Evolutionary conservation across 2,329 filamentous ascomycete species (phyloP).

Genomic region (Epichloe coenophiala): DNA sequence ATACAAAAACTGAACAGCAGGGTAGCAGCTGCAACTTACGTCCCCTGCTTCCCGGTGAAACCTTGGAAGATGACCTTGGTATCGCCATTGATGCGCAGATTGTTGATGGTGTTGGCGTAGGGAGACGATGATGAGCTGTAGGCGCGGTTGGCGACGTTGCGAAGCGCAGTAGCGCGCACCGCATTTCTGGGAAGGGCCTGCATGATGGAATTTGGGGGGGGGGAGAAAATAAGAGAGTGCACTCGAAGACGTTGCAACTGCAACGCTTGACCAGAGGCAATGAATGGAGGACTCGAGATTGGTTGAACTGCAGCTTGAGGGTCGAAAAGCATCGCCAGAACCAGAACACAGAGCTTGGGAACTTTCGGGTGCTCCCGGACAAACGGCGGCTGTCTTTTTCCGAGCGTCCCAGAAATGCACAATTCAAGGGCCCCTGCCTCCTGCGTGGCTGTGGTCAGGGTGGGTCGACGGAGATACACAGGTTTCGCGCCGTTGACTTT

Average conservation of each 20-base stretch:
- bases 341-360: conserved; percentile 3
- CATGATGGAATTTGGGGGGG: conserved; percentile 44
- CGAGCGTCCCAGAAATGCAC: conserved; percentile 4
- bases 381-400: conserved; percentile 13
- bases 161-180: conserved; percentile 57
- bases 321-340: conserved; percentile 7
- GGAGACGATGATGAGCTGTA: conserved; percentile 50
- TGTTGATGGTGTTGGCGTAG: conserved; percentile 62
- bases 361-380: conserved; percentile 11
- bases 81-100: conserved; percentile 83
- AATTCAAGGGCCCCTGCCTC: not conserved
- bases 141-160: conserved; percentile 47
- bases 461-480: too few species aligned
- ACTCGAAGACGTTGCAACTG: conserved; percentile 7
- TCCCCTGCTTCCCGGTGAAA: conserved; percentile 95
- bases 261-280: conserved; percentile 10
- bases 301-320: conserved; percentile 9
- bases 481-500: too few species aligned
- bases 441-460: too few species aligned
- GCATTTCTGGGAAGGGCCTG: conserved; percentile 64
- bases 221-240: conserved; percentile 4
- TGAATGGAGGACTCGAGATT: conserved; percentile 10
- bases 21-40: conserved; percentile 39
- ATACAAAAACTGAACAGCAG: not conserved
- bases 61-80: conserved; percentile 96